Evolutionary conservation across 108 stramenopile species (phyloP), one percentile per base, ranked within the genome.

Genomic region (Parmales sp.): DNA sequence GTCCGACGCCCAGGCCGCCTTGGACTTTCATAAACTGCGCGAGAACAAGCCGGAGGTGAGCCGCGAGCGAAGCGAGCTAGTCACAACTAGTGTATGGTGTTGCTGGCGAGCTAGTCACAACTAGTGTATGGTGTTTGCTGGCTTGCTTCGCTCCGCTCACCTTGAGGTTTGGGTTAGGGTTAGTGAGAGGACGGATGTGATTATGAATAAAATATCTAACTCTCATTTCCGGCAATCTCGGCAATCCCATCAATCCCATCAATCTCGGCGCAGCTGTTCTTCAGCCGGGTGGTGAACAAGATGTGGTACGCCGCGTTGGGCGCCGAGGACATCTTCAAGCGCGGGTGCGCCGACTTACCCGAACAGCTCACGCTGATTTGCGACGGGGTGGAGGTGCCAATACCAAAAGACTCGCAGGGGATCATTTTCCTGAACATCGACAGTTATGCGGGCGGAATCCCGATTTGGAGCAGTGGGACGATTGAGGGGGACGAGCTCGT

Each of bases 351-450:
- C 8, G 87, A 88, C 50, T 71, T 93, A 48, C 76, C 85, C 34
- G 68, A 86, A 20, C 81, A 88, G 49, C 85, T 94, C 16, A 77
- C 77, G 19, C 79, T 94, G 23, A 76, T 85, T 63, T 89, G 88
- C 0, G 93, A 94, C 70, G 93, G 93, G 0, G 83, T 89, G 7
- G 83, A 88, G 64, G 81, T 94, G 20, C 84, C 84, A 23, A 49
- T 94, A 2, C 93, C 93, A 37, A 70, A 79, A 0, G 88, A 88
- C 51, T 89, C 90, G 0, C 90, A 94, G 48, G 93, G 93, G 1
- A 82, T 94, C 44, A 89, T 94, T 26, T 73, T 94, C 51, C 78
- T 94, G 18, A 94, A 94, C 63, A 90, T 94, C 72, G 88, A 91
- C 70, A 86, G 86, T 23, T 94, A 91, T 64, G 78, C 86, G 11